Evolutionary conservation across 192 early-diverging fungal species (phyloP).

Genomic region (Coemansia sp.): DNA sequence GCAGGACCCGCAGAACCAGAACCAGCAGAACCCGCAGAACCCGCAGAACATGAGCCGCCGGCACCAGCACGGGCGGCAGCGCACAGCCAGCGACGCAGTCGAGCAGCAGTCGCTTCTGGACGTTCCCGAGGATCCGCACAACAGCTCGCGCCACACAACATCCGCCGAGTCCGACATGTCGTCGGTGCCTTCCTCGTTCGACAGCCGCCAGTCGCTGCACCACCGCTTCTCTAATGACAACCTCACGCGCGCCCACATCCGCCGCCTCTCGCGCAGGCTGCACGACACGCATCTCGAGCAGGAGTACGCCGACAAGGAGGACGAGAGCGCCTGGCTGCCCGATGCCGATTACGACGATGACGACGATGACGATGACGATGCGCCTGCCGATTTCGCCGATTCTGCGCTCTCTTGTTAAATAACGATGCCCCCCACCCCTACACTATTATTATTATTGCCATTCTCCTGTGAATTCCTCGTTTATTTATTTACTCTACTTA

Average conservation of each 20-base stretch:
- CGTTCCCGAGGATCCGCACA: constrained; percentile 8
- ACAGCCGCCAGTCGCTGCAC: constrained; percentile 14
- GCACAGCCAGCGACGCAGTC: background rate
- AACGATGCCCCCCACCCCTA: no score
- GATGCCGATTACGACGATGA: no score
- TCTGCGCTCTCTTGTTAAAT: no score
- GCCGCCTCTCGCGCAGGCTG: constrained; percentile 17
- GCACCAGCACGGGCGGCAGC: constrained; percentile 4
- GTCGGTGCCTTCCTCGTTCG: constrained; percentile 14
- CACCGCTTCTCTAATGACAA: background rate
- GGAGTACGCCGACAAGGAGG: constrained; percentile 4
- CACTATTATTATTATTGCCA: no score
- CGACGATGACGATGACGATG: no score
- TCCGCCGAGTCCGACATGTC: constrained; percentile 21
- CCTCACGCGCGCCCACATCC: constrained; percentile 12
- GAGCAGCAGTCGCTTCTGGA: constrained; percentile 18
- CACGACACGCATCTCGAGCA: constrained; percentile 30
- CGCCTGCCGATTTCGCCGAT: no score
- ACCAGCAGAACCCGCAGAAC: no score
- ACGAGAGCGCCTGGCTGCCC: background rate
- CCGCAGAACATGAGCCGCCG: background rate
- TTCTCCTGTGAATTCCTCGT: no score
- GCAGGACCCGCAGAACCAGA: no score
- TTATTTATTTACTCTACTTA: no score
- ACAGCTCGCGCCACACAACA: constrained; percentile 7